These are phyloP conservation scores for Lotus japonicus DNA, from an alignment of 306 rosid genomes.

Conservation along the genomic window DNA sequence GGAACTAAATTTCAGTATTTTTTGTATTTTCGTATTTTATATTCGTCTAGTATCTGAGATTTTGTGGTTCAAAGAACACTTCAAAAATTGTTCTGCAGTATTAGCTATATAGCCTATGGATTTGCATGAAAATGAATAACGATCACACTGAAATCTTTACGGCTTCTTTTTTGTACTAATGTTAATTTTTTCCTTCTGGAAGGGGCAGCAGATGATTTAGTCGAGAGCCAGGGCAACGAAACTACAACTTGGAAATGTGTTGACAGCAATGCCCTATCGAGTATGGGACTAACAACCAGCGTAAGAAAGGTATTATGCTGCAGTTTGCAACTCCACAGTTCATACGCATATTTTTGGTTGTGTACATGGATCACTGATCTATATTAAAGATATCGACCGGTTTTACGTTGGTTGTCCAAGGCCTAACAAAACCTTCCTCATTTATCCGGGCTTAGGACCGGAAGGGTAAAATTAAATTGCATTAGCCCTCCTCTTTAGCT, in stretches of 20 bases:
- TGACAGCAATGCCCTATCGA: conserved; percentile 46
- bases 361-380: no score
- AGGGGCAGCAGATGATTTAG: conserved; percentile 37
- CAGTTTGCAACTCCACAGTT: neutral
- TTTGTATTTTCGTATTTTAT: no score
- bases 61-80: neutral
- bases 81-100: neutral
- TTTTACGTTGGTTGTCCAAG: no score
- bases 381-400: no score
- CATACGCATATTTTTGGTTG: no score
- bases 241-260: conserved; percentile 62
- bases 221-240: conserved; percentile 38
- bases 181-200: neutral
- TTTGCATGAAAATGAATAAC: conserved; percentile 7
- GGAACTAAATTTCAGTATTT: neutral
- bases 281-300: conserved; percentile 80
- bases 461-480: no score
- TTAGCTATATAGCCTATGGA: neutral
- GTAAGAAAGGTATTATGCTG: conserved; percentile 66
- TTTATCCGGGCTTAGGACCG: no score
- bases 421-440: no score
- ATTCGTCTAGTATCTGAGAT: neutral
- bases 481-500: neutral
- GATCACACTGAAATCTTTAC: neutral
- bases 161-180: neutral